phyloP scores from a whole-genome alignment of 2,329 filamentous ascomycete species.

The Aspergillus proliferans region DNA sequence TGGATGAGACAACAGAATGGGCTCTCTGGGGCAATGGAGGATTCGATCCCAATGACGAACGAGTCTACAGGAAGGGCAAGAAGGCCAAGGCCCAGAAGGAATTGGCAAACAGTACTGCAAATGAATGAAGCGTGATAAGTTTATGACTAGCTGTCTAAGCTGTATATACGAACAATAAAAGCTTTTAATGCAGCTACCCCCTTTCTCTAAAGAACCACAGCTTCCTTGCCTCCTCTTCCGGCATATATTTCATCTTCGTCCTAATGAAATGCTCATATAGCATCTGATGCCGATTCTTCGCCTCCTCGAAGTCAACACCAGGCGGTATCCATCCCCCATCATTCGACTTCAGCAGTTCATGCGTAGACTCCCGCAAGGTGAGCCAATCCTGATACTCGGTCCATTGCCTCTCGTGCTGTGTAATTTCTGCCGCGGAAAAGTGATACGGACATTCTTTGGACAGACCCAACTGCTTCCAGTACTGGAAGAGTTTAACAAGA shows the following conservation, averaged over 20 bases:
- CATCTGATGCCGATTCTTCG: conserved; percentile 6
- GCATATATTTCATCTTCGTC: conserved; percentile 4
- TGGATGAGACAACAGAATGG: conserved; percentile 87
- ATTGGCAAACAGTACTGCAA: no score
- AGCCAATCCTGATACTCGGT: conserved; percentile 11
- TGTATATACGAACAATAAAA: not conserved
- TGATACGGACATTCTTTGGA: conserved; percentile 7
- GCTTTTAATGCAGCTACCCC: conserved; percentile 1
- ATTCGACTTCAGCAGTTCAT: conserved; percentile 9
- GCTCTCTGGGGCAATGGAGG: conserved; percentile 90
- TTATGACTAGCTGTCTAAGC: not conserved
- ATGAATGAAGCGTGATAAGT: not conserved
- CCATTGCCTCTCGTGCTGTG: conserved; percentile 7
- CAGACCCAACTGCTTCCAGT: conserved; percentile 8
- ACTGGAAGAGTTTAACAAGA: conserved; percentile 10
- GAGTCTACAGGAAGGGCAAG: conserved; percentile 80
- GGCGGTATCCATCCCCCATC: conserved; percentile 12
- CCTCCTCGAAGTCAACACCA: conserved; percentile 9
- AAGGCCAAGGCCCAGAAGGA: conserved; percentile 15
- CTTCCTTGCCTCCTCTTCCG: conserved; percentile 10
- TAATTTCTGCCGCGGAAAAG: conserved; percentile 6
- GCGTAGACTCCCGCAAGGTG: conserved; percentile 9
- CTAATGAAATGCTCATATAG: conserved; percentile 9
- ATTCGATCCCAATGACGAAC: conserved; percentile 82
- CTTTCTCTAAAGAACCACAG: conserved; percentile 12